A percentile compares a stretch with the other conserved stretches of the same genome.
These are phyloP conservation scores for Komagataella populi DNA, from an alignment of 805 yeast species.

Conservation along the genomic window DNA sequence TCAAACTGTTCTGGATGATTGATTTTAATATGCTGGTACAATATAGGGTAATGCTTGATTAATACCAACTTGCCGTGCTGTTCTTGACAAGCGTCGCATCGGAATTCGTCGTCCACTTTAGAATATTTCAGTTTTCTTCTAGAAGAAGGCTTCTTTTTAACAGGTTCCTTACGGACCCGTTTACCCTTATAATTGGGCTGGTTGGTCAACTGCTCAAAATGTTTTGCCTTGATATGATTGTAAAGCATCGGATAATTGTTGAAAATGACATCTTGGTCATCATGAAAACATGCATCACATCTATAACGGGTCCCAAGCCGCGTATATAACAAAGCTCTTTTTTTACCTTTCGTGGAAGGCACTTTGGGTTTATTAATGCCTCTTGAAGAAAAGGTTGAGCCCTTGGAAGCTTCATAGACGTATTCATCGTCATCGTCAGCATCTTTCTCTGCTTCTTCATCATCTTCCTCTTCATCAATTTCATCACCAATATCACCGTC, in stretches of 20 bases:
- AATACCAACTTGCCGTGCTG: neutral
- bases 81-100: neutral
- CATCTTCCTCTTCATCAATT: neutral
- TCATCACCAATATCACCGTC: neutral
- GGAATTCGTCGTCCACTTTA: neutral
- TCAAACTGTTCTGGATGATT: neutral
- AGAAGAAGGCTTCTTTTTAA: neutral
- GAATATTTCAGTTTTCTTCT: neutral
- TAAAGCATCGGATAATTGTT: neutral
- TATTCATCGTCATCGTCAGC: neutral
- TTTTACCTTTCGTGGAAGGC: neutral
- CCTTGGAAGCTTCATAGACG: neutral
- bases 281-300: neutral
- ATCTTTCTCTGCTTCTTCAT: neutral
- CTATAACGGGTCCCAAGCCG: neutral
- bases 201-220: neutral
- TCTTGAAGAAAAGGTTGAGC: neutral
- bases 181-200: neutral
- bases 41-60: neutral
- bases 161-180: neutral
- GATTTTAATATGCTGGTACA: neutral
- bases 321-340: neutral
- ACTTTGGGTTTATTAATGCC: neutral
- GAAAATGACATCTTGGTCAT: neutral
- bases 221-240: neutral